Evolutionary conservation across 306 rosid species (phyloP).

Genomic region (Fagus sylvatica): DNA sequence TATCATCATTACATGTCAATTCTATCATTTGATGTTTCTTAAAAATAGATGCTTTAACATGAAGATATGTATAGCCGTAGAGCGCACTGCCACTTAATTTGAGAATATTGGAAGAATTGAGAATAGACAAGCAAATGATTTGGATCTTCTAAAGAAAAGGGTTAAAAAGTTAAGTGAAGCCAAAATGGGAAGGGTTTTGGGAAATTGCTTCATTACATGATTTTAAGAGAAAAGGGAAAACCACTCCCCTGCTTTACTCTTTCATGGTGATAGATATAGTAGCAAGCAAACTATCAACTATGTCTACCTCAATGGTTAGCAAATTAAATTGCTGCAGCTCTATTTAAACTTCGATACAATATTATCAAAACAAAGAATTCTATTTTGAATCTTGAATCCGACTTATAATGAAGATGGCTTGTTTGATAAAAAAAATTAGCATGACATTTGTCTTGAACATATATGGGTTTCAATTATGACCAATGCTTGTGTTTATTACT

Average conservation of each 20-base stretch:
- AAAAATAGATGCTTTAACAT: conserved; percentile 51
- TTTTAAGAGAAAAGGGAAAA: not conserved
- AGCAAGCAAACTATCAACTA: conserved; percentile 37
- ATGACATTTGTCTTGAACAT: not conserved
- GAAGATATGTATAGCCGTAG: conserved; percentile 31
- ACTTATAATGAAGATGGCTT: not conserved
- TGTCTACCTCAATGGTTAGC: conserved; percentile 12
- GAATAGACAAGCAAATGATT: conserved; percentile 58
- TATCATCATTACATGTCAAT: conserved; percentile 55
- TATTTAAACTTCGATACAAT: not conserved
- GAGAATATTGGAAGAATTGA: conserved; percentile 30
- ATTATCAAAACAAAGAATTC: not conserved
- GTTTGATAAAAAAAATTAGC: not conserved
- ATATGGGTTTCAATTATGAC: not conserved
- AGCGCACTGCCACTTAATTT: conserved; percentile 30
- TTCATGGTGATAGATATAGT: conserved; percentile 21
- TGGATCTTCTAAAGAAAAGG: conserved; percentile 60
- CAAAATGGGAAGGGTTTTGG: conserved; percentile 27
- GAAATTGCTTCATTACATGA: conserved; percentile 32
- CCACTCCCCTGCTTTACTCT: conserved; percentile 20
- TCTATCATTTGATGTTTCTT: conserved; percentile 44
- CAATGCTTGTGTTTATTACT: not conserved
- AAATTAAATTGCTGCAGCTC: not conserved
- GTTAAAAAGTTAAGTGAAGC: conserved; percentile 26
- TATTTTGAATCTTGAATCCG: not conserved